Evolutionary conservation across 352 stramenopile species (phyloP).

Genomic region (Phytophthora megakarya): DNA sequence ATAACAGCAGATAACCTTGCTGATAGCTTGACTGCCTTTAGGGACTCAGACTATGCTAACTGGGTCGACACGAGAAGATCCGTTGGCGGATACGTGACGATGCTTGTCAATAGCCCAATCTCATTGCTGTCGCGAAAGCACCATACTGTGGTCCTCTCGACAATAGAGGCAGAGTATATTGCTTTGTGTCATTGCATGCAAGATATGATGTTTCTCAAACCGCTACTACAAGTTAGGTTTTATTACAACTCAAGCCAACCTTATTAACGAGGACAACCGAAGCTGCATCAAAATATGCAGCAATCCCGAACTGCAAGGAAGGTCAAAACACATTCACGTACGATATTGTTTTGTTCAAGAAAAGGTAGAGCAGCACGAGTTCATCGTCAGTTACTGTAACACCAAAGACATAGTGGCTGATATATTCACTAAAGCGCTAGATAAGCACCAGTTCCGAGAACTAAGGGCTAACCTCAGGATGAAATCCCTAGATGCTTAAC

Average conservation of each 20-base stretch:
- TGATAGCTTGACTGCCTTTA: not conserved
- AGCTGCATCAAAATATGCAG: not conserved
- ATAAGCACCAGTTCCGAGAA: constrained; percentile 12
- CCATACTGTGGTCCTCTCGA: not conserved
- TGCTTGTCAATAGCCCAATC: not conserved
- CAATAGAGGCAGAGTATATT: not conserved
- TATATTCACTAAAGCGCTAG: not conserved
- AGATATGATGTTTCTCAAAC: constrained; percentile 12
- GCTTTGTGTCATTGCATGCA: not conserved
- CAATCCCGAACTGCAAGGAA: not conserved
- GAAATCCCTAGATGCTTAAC: not conserved
- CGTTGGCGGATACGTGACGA: not conserved
- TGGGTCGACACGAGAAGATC: not conserved
- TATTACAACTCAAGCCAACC: not conserved
- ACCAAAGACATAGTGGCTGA: not conserved
- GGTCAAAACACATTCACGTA: not conserved
- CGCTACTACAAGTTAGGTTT: not conserved
- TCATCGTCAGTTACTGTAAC: not conserved
- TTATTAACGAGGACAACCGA: not conserved
- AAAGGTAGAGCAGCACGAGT: not conserved
- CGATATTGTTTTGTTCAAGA: not conserved
- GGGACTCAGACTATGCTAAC: not conserved
- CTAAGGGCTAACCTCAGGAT: constrained; percentile 2
- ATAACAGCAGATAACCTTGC: too few relatives aligned
- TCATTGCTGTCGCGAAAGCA: not conserved